phyloP scores from a whole-genome alignment of 2,329 filamentous ascomycete species.

The Aspergillus latus region DNA sequence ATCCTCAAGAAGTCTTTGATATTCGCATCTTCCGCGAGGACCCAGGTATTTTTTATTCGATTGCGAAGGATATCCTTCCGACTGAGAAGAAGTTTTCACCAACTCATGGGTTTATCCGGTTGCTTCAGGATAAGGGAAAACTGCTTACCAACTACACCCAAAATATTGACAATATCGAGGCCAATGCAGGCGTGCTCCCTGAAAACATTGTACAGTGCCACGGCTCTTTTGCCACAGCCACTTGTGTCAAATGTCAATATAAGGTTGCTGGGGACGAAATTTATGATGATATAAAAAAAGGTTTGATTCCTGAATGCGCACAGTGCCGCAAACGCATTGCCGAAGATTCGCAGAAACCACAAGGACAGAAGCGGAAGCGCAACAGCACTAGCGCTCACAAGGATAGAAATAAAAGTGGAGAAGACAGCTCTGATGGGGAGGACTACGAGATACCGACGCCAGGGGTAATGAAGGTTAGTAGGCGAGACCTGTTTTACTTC shows the following conservation, averaged over 20 bases:
- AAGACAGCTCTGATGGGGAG: slow-evolving; percentile 58
- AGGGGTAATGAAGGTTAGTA: slow-evolving; percentile 72
- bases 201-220: slow-evolving; percentile 94
- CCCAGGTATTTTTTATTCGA: slow-evolving; percentile 84
- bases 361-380: slow-evolving; percentile 54
- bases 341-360: slow-evolving; percentile 41
- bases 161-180: slow-evolving; percentile 96
- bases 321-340: slow-evolving; percentile 61
- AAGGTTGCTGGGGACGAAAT: slow-evolving; percentile 73
- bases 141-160: slow-evolving; percentile 97
- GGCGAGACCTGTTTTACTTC: neutral
- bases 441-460: slow-evolving; percentile 65
- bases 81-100: slow-evolving; percentile 78
- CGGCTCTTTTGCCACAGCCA: slow-evolving; percentile 90
- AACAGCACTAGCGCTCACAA: slow-evolving; percentile 48
- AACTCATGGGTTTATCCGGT: slow-evolving; percentile 88
- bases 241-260: slow-evolving; percentile 78
- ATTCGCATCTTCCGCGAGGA: slow-evolving; percentile 83
- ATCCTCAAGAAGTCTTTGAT: slow-evolving; percentile 95
- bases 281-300: slow-evolving; percentile 74
- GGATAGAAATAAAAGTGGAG: slow-evolving; percentile 57
- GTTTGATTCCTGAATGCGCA: slow-evolving; percentile 74
- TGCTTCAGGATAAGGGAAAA: slow-evolving; percentile 84
- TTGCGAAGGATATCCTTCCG: slow-evolving; percentile 88
- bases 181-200: slow-evolving; percentile 74